Base-by-base conservation (phyloP, 179 eudicot genomes). In the Carnegiea gigantea region DNA sequence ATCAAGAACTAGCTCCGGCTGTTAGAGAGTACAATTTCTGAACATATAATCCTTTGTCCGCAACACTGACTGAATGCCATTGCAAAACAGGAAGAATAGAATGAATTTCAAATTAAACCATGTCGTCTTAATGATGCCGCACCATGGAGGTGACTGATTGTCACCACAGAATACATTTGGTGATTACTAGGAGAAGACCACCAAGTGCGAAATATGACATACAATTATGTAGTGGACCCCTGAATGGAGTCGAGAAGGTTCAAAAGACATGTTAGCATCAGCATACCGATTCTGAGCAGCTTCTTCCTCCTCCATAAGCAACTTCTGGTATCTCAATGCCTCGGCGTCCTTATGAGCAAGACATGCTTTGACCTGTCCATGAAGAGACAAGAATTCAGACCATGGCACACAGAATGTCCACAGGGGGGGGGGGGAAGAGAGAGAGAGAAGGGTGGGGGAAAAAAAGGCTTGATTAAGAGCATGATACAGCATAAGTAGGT, bases 231-330 rank as follows among this genome's bases (percentile, higher is more conserved):
- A 48, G 53, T 48, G 2, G n/a, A 70, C 26, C 51, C 40, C 40
- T 36, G 46, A 18, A 44, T 67, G 54, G 53, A 67, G 43, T 36
- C 7, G 23, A 53, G 18, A 53, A 76, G 53, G 9, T 12, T 40
- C 1, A 64, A 38, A 77, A 79, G 73, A 62, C 38, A 70, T 33
- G 57, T 38, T 18, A 57, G 54, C 51, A 71, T 57, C 67, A 64
- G 46, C 46, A 85, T 84, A 95, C 99, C 95, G 93, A 84, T 86
- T 97, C 87, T 97, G 97, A 83, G 92, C 97, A 87, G 98, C 98
- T 89, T 97, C 99, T 85, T 93, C 99, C 90, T 97, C 99, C 79
- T 95, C 99, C 86, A 97, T 92, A 81, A 97, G 98, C 86, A 97
- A 85, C 82, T 97, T 92, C 85, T 95, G 98, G 83, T 92, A 89